Evolutionary conservation across 2,329 filamentous ascomycete genomes (phyloP), one percentile per base, ranked within the genome.

Genomic region (Sporothrix mexicana): DNA sequence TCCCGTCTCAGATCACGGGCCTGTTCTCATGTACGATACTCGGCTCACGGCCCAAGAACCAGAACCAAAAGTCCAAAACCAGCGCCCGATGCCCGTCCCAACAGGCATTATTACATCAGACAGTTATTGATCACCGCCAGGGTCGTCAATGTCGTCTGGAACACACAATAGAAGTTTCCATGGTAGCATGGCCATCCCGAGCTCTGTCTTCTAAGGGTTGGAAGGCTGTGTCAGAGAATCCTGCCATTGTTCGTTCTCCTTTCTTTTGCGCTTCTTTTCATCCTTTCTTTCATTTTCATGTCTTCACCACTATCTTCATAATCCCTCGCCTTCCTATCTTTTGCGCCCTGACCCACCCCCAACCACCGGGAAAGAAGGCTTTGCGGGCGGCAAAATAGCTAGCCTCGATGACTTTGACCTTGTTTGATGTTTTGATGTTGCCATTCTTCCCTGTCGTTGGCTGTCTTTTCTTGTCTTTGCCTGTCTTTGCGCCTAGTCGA

Each of bases 1-100:
- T 66, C 62, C 62, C 12, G 62, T 66, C 62, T 49, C 20, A 66
- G 43, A 66, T 66, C 62, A 66, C 17, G 13, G 17, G 51, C 51
- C 20, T 25, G 13, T 23, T 10, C 23, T 23, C n/a, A 36, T 4
- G 30, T 6, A 36, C 30, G 30, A 36, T 36, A 36, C 30, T 4
- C 30, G 30, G 30, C 30, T 36, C 30, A 7, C 5, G 30, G 30
- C 30, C 30, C 30, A 36, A 36, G 30, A 36, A 36, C 30, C 30
- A 36, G 30, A 36, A 36, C 30, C 30, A 36, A 36, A 36, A 36
- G 30, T 4, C 30, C 30, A 36, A 36, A 36, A 36, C 30, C 30
- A 36, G 30, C 5, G 3, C 30, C 30, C 7, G 30, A 36, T 6
- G 30, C 30, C n/a, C 12, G 20, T 1, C 17, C 25, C 30, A 61